Base-by-base conservation (phyloP, 495 filamentous ascomycete species). In the Xylaria telfairii region DNA sequence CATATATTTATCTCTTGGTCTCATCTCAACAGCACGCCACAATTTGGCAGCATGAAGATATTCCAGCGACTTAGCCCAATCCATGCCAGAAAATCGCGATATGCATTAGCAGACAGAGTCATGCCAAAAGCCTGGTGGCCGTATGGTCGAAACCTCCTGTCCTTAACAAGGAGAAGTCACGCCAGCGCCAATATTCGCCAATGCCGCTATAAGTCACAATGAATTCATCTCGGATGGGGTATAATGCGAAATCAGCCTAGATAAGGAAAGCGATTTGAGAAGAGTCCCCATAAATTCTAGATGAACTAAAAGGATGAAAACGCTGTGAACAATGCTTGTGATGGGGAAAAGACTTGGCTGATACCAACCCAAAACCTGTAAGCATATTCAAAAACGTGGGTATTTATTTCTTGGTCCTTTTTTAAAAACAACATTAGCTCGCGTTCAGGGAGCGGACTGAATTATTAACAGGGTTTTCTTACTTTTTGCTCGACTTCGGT, bases 201-300 rank as follows among this genome's bases (percentile, higher is more conserved):
- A 72, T 74, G 75, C 72, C 74, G 74, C 72, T 75, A 70, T 68
- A 73, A 75, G 62, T 68, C 62, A 70, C 30, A 71, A 72, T 68
- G 41, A 73, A 49, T 60, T 67, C 65, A 64, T 78, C 76, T 77
- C 70, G 75, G 65, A 72, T 68, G 68, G 76, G 76, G 76, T 78
- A 78, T 78, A 77, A 77, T 77, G 75, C 73, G 73, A 65, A 78
- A 77, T 73, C 73, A 75, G 67, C 61, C 53, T 44, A 70, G 47
- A 51, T 41, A 70, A 70, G 9, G n/a, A 69, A 70, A 72, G 19
- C 26, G 69, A 75, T 72, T 42, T 64, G 71, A 71, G 65, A 68
- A 64, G 65, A 60, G 67, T 70, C 56, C 69, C 57, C 64, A 65
- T 70, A 44, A 65, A 63, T 44, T 64, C 68, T 65, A 68, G 67